Percentiles rank a stretch among this genome's conserved stretches.
Conservation (phyloP, 2,329 filamentous ascomycete species). For the Ilyonectria mors-panacis region DNA sequence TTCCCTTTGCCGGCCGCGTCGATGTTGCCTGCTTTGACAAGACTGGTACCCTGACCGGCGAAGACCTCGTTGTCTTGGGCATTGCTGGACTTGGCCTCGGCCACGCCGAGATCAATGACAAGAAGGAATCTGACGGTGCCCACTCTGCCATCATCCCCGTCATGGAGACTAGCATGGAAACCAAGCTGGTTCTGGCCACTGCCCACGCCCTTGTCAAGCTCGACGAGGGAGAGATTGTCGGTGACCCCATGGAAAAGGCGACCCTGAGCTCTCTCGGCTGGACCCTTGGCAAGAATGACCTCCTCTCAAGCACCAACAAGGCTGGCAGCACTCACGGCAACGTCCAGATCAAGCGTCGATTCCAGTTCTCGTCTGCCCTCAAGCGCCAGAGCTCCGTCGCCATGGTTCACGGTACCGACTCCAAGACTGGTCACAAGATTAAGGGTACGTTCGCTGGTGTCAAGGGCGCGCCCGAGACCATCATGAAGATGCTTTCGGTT, state of each 20-base stretch:
- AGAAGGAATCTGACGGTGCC: slow-evolving; percentile 82
- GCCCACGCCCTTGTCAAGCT: slow-evolving; percentile 96
- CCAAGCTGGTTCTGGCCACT: slow-evolving; percentile 92
- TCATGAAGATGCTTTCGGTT: slow-evolving; percentile 89
- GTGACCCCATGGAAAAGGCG: slow-evolving; percentile 99
- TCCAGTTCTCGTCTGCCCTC: slow-evolving; percentile 97
- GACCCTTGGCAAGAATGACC: slow-evolving; percentile 92
- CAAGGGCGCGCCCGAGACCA: slow-evolving; percentile 97
- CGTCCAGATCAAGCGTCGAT: slow-evolving; percentile 95
- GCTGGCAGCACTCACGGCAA: slow-evolving; percentile 68
- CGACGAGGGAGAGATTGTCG: slow-evolving; percentile 96
- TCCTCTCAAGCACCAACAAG: slow-evolving; percentile 74
- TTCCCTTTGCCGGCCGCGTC: slow-evolving; percentile 94
- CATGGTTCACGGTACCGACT: slow-evolving; percentile 81
- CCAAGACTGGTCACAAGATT: slow-evolving; percentile 80
- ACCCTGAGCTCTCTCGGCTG: slow-evolving; percentile 91
- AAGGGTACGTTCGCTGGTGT: slow-evolving; percentile 94
- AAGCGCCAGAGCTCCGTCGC: slow-evolving; percentile 97
- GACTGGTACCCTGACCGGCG: slow-evolving; percentile 95
- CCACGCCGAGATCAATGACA: slow-evolving; percentile 74
- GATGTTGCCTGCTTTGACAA: slow-evolving; percentile 99
- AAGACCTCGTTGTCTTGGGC: slow-evolving; percentile 96
- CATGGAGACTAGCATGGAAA: slow-evolving; percentile 80
- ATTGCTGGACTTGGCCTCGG: slow-evolving; percentile 90
- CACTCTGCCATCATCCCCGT: slow-evolving; percentile 85